Evolutionary conservation across 1,284 basidiomycete species (phyloP).

Genomic region (Coniferiporia sulphurascens): DNA sequence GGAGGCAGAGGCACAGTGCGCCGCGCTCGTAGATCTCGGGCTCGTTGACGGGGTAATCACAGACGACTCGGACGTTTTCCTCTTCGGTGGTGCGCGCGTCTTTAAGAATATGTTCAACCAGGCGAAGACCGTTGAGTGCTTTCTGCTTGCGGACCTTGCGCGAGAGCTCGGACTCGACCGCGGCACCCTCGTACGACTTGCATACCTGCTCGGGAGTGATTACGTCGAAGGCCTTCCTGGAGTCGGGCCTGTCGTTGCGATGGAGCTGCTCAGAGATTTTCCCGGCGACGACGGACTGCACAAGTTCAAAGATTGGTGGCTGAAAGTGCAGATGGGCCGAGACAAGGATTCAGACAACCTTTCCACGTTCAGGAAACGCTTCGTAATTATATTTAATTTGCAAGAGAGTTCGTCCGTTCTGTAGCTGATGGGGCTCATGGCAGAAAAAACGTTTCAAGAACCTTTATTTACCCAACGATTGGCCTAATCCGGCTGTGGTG

Average conservation of each 20-base stretch:
- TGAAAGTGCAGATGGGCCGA: slow-evolving; percentile 85
- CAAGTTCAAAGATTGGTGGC: slow-evolving; percentile 94
- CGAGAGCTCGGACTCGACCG: slow-evolving; percentile 88
- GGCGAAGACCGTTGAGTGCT: slow-evolving; percentile 97
- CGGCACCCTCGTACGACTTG: slow-evolving; percentile 83
- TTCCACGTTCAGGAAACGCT: slow-evolving; percentile 75
- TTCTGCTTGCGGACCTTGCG: slow-evolving; percentile 78
- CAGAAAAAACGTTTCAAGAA: slow-evolving; percentile 90
- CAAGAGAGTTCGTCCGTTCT: not conserved
- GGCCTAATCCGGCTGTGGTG: slow-evolving; percentile 90
- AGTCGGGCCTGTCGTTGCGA: slow-evolving; percentile 93
- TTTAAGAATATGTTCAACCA: slow-evolving; percentile 99
- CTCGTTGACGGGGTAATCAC: slow-evolving; percentile 98
- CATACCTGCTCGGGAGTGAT: slow-evolving; percentile 94
- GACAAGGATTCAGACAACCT: slow-evolving; percentile 71
- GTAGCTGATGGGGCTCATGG: not conserved
- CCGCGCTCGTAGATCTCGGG: slow-evolving; percentile 79
- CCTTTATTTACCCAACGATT: slow-evolving; percentile 74
- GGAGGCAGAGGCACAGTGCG: slow-evolving; percentile 99
- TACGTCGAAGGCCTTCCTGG: slow-evolving; percentile 96
- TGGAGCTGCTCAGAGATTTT: slow-evolving; percentile 92
- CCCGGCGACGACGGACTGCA: slow-evolving; percentile 78
- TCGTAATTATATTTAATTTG: slow-evolving; percentile 44
- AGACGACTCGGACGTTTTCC: slow-evolving; percentile 98
- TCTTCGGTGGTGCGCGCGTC: slow-evolving; percentile 90